Base-by-base conservation (phyloP, 352 stramenopile species). In the Globisporangium canariense region DNA sequence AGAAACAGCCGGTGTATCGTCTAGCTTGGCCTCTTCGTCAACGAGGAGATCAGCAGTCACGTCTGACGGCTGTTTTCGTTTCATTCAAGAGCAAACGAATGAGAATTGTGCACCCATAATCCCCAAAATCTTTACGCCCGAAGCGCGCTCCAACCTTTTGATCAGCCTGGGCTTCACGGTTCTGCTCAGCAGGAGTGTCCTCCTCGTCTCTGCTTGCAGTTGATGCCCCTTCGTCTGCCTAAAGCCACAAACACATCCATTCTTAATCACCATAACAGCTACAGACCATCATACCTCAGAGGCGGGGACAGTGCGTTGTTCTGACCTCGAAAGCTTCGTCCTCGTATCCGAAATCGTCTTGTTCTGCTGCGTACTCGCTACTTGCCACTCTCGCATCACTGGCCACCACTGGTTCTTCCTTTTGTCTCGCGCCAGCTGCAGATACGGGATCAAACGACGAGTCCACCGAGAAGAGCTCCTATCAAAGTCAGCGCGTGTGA, bases 311-410 rank as follows among this genome's bases (percentile, higher is more conserved):
- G 0, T 16, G 25, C 25, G 25, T 28, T 28, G 25, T 9, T 2
- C 52, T 25, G 62, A 77, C 78, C 69, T 93, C 83, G 65, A 91
- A 90, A 47, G 86, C 81, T n/a, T 91, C 83, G 18, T 93, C 78
- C 45, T 84, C 81, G 62, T 93, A 93, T 53, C 81, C 83, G 54
- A 89, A 90, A 0, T 69, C 77, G 41, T 83, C 73, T 3, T 46
- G 77, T 7, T 76, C 62, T 0, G 11, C 16, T 10, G 30, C 28
- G 7, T 38, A 7, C 25, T 43, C 52, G 52, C 34, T 40, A 4
- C 51, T 58, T 4, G 10, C 13, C 8, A 16, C 52, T 45, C 11
- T 58, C 18, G 30, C 20, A 20, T 0, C 32, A 32, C 9, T 58
- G 4, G 28, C 52, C 28, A n/a, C 18, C 18, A 16, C 13, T 8